Evolutionary conservation across 768 basidiomycete genomes (phyloP), one percentile per base, ranked within the genome.

Genomic region (Lactifluus volemus): DNA sequence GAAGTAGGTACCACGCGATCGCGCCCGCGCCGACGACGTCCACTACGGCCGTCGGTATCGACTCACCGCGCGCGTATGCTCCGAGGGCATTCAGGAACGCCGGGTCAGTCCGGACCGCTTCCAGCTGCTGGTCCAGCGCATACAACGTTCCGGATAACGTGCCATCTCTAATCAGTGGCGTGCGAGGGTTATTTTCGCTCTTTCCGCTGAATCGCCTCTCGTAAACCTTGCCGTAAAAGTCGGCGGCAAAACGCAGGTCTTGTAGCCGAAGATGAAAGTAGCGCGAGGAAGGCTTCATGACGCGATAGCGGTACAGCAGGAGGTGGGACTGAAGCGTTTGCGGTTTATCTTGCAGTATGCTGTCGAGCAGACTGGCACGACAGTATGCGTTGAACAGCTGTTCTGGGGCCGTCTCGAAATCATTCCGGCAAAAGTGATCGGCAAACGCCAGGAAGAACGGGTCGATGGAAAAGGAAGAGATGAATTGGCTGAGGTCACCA

Each of bases 271-370:
- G 73, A 66, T 84, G 81, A 72, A 86, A 89, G 69, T 82, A 84
- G 9, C 76, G 79, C 6, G 82, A 81, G 4, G 72, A 66, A 0
- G 82, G 81, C 4, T 78, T 74, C 79, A 85, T 83, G 55, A 73
- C 79, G 60, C 89, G 84, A 67, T 84, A 84, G 52, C 77, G 79
- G 68, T 85, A 90, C 32, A 94, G 70, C 1, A 82, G 83, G 2
- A 94, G 75, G 69, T 92, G 88, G 0, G 86, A 79, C 65, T 87
- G 84, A 4, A 95, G 73, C 0, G 88, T 85, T 60, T 84, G 81
- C 12, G 88, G 84, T 70, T 96, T 97, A 73, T 95, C 94, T 70
- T 90, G 85, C n/a, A 93, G 75, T 53, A 98, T 87, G 73, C 89
- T 88, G 70, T 98, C 95, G 47, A 94, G 77, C 12, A 93, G 72